Evolutionary conservation across 2,329 filamentous ascomycete species (phyloP), one percentile per base, ranked within the genome.

Genomic region (Stachybotrys elegans): DNA sequence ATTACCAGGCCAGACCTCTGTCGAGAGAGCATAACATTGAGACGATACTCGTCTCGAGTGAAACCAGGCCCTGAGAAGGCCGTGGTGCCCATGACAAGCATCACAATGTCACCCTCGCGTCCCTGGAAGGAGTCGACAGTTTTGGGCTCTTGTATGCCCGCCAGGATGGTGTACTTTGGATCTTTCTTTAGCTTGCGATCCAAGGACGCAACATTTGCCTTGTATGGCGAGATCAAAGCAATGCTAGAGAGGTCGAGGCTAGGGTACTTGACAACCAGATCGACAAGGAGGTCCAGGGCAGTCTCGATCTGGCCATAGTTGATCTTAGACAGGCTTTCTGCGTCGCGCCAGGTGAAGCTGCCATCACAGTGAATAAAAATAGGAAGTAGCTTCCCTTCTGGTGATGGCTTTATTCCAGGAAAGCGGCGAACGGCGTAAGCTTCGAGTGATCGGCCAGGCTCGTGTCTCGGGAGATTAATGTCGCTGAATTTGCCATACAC

Each of bases 381-480:
- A 2, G 51, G 48, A 5, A 14, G 12, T 2, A 54, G 41, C 1
- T 25, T 49, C 16, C 43, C 47, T 2, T 19, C 4, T 1, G 48
- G 43, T 1, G 48, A n/a, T 0, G 43, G 16, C 9, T 20, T 25
- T 4, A 47, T 9, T 3, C 16, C 23, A 6, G 40, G 45, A 17
- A 44, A 52, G 19, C 22, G 48, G 2, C 1, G 12, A 5, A 13
- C 20, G 2, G 48, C n/a, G 22, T 43, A 52, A 0, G 21, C 31
- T 22, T 55, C 4, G 45, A 59, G 11, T 61, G 80, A 3, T 48
- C 64, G 13, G 75, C 75, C 8, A 69, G 73, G 9, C 73, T 76
- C 0, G 52, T 83, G 12, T 76, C 74, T 55, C 72, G 81, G 52
- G 70, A 78, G 46, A 68, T 71, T 34, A 76, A 78, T 51, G 63